Base-by-base conservation (phyloP, 305 asterid species). In the Solanum hybrid region DNA sequence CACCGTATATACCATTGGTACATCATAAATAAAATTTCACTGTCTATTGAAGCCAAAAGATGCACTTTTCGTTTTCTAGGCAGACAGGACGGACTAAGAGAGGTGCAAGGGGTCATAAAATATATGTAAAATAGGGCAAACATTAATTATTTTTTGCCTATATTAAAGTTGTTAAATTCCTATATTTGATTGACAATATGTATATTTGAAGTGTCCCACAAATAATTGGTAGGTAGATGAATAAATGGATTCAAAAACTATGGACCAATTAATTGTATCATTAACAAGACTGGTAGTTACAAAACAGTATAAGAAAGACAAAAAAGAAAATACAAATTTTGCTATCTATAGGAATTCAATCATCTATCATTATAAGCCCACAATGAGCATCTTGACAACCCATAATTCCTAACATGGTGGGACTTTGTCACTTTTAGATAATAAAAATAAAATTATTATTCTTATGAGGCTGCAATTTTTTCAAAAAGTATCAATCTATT, bases 401-500 rank as follows among this genome's bases (percentile, higher is more conserved):
- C 45, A 70, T 86, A 11, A 57, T 79, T 86, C 27, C 73, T 4
- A 84, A 38, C 29, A 7, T 45, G 88, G 39, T 51, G 29, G 75
- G 75, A 84, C 88, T 84, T 82, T 27, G 39, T 14, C 33, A 31
- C 24, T 79, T 76, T 76, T 33, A 79, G 84, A 79, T 79, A 22
- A 34, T 3, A 45, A 51, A 10, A 65, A 37, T 9, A 20, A 33
- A 10, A 8, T 24, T 26, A 91, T 90, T 92, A 33, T 34, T n/a
- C 91, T 91, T 92, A 95, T 5, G 93, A 93, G 78, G 97, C 96
- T 24, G 96, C 97, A 86, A 93, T 91, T 92, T 96, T 96, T 92
- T 95, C 95, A 80, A 95, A 96, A 37, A 89, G 93, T 78, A 94
- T 95, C 91, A 96, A 90, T 89, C 98, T 95, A 84, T 95, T 92